Evolutionary conservation across 1,284 basidiomycete genomes (phyloP), one percentile per base, ranked within the genome.

Genomic region (Naganishia sp.): DNA sequence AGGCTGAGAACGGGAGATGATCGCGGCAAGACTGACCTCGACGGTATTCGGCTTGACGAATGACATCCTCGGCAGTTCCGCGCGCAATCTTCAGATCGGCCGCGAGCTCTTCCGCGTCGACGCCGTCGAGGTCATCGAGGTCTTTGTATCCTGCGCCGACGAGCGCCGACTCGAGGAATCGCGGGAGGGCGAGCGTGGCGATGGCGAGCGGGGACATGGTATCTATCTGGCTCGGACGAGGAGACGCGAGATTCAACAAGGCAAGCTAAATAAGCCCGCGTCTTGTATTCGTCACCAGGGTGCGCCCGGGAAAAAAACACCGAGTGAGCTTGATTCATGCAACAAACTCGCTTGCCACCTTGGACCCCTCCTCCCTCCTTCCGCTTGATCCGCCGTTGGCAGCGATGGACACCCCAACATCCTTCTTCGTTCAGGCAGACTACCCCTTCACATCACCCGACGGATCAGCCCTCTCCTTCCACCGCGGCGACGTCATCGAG

Each of bases 401-500:
- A 35, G 9, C 31, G 13, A 35, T 55, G n/a, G 18, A 15, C 35
- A 6, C n/a, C 55, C 42, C 42, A 6, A 28, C 58, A 50, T 61
- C 68, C 13, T 71, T 94, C 79, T 94, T 93, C 80, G 97, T 96
- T 72, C 86, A 89, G 55, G 94, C 95, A 6, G 83, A 92, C 66
- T 98, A 96, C 79, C 90, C 94, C 81, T 99, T 95, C 79, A 84
- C 87, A 72, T 89, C 90, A n/a, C 84, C 88, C 67, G 94, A 96
- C 72, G 82, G 86, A 54, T 92, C 92, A 7, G 91, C 94, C 0
- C 85, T 99, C 53, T 90, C 90, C 15, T 99, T 99, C 77, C 83
- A 79, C 67, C 87, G 86, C 71, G 89, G 89, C 70, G 93, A 96
- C 75, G 85, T 98, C 70, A 96, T 99, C 73, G 93, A 98, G 79